Percentiles rank a stretch among this genome's conserved stretches.
These are phyloP conservation scores for Pseudomonodictys pantanalensis DNA, from an alignment of 495 filamentous ascomycete genomes.

Conservation along the genomic window DNA sequence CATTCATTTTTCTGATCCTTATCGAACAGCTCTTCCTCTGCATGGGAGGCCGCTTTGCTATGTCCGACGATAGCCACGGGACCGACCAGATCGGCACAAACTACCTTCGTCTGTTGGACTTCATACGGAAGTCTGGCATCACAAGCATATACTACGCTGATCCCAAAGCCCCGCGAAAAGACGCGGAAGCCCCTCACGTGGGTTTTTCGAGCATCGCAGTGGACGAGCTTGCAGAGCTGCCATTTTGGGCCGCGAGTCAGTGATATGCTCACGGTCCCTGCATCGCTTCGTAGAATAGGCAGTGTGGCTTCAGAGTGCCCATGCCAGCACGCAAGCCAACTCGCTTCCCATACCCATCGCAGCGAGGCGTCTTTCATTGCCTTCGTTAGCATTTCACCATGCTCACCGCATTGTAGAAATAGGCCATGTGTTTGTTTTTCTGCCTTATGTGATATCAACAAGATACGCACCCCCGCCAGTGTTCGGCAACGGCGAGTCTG, in stretches of 20 bases:
- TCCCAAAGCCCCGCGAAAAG: slow-evolving; percentile 2
- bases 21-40: slow-evolving; percentile 53
- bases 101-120: slow-evolving; percentile 60
- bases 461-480: not conserved
- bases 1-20: slow-evolving; percentile 16
- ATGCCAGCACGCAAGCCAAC: too few relatives aligned
- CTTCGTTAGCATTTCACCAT: not conserved
- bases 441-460: slow-evolving; percentile 9
- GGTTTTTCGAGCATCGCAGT: slow-evolving; percentile 27
- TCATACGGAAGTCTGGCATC: slow-evolving; percentile 51
- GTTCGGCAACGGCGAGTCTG: slow-evolving; percentile 14
- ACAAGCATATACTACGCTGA: slow-evolving; percentile 34
- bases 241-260: slow-evolving; percentile 10
- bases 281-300: too few relatives aligned
- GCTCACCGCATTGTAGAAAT: not conserved
- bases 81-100: slow-evolving; percentile 74
- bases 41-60: slow-evolving; percentile 73
- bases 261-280: too few relatives aligned
- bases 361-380: too few relatives aligned
- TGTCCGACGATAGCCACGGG: slow-evolving; percentile 90
- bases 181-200: slow-evolving; percentile 31
- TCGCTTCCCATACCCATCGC: too few relatives aligned
- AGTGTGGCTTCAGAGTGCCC: too few relatives aligned
- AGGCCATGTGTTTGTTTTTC: not conserved
- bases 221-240: slow-evolving; percentile 23